phyloP scores from a whole-genome alignment of 2,329 filamentous ascomycete genomes.

The Nemania serpens region DNA sequence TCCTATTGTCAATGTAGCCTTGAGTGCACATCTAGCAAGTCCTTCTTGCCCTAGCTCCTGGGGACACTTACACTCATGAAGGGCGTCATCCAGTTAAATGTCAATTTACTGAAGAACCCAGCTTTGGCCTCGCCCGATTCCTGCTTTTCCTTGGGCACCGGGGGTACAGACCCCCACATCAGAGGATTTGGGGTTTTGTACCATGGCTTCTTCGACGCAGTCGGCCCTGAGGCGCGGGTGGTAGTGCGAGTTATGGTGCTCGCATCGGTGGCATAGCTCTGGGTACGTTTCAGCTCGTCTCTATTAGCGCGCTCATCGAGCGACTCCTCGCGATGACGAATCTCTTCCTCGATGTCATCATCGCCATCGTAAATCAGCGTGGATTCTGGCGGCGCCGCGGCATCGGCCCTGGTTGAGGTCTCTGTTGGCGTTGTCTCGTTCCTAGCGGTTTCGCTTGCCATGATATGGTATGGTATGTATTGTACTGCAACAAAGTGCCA shows the following conservation, averaged over 20 bases:
- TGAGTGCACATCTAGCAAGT: not conserved
- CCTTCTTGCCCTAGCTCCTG: not conserved
- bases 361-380: slow-evolving; percentile 26
- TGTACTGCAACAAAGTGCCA: not conserved
- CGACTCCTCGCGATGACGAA: slow-evolving; percentile 35
- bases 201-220: slow-evolving; percentile 60
- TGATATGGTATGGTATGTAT: slow-evolving; percentile 19
- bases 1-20: not conserved
- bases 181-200: slow-evolving; percentile 66
- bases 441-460: slow-evolving; percentile 36
- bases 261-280: slow-evolving; percentile 59
- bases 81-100: slow-evolving; percentile 89
- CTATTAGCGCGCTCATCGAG: slow-evolving; percentile 37
- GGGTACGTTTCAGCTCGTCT: slow-evolving; percentile 48
- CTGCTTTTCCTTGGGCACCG: slow-evolving; percentile 57
- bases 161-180: slow-evolving; percentile 61
- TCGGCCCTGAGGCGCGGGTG: slow-evolving; percentile 40
- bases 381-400: slow-evolving; percentile 29
- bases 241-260: slow-evolving; percentile 55
- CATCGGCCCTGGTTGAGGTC: slow-evolving; percentile 31
- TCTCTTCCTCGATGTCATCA: slow-evolving; percentile 38
- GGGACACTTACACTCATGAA: slow-evolving; percentile 71
- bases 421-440: slow-evolving; percentile 38
- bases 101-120: slow-evolving; percentile 72
- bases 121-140: slow-evolving; percentile 74